Percentiles rank a stretch among this genome's conserved stretches.
phyloP scores from a whole-genome alignment of 2,329 filamentous ascomycete genomes.

The Parafenestella ontariensis region DNA sequence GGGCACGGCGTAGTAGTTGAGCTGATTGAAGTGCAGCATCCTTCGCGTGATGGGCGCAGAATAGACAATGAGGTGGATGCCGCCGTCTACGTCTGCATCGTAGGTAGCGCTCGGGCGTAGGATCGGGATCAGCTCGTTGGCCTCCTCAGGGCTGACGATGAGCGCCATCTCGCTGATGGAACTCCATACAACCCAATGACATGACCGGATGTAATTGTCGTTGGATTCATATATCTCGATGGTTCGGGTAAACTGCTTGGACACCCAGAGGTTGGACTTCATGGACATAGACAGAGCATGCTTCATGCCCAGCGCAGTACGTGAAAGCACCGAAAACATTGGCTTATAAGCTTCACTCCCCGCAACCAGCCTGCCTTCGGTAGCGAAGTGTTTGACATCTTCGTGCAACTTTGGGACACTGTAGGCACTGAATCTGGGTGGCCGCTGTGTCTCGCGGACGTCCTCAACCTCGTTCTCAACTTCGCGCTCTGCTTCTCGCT shows the following conservation, averaged over 20 bases:
- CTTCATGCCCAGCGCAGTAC: slow-evolving; percentile 49
- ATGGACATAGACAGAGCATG: slow-evolving; percentile 22
- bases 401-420: slow-evolving; percentile 57
- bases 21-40: slow-evolving; percentile 66
- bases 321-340: slow-evolving; percentile 53
- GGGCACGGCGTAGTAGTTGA: slow-evolving; percentile 63
- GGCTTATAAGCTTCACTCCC: slow-evolving; percentile 49
- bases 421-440: slow-evolving; percentile 49
- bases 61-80: slow-evolving; percentile 62
- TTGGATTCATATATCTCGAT: slow-evolving; percentile 49
- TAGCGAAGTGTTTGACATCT: slow-evolving; percentile 56
- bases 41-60: slow-evolving; percentile 65
- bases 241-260: slow-evolving; percentile 58
- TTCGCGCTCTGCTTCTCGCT: slow-evolving; percentile 59
- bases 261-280: slow-evolving; percentile 48
- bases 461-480: slow-evolving; percentile 65
- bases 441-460: slow-evolving; percentile 62
- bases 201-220: slow-evolving; percentile 56
- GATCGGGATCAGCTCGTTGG: slow-evolving; percentile 60
- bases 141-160: slow-evolving; percentile 69
- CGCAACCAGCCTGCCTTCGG: slow-evolving; percentile 53
- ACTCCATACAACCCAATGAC: slow-evolving; percentile 70
- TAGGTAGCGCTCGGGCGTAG: slow-evolving; percentile 38
- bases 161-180: slow-evolving; percentile 56
- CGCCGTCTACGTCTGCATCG: not conserved